phyloP scores from a whole-genome alignment of 1,284 basidiomycete species.

The Psilocybe mexicana region DNA sequence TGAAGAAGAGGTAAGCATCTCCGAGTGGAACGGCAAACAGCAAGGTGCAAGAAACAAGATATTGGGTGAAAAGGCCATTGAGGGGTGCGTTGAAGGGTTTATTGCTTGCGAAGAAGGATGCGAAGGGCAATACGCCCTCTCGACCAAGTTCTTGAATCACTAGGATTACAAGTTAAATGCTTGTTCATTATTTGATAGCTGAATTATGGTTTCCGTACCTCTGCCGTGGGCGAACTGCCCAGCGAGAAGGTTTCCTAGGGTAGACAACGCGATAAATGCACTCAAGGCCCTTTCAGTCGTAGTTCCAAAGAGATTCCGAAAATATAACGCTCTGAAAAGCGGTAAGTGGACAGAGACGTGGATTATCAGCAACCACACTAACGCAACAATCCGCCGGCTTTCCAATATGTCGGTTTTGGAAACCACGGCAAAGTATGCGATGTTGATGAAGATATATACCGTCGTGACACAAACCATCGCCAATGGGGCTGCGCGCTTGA shows the following conservation, averaged over 20 bases:
- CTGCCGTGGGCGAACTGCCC: conserved; percentile 64
- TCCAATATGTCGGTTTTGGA: conserved; percentile 62
- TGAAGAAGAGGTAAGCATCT: conserved; percentile 67
- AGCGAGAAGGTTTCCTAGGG: conserved; percentile 62
- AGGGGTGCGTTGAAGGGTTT: conserved; percentile 64
- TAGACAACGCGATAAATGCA: conserved; percentile 60
- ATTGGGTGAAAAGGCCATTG: conserved; percentile 58
- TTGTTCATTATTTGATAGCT: not conserved
- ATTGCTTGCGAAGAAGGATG: conserved; percentile 63
- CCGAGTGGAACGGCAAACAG: conserved; percentile 57
- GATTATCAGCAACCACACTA: conserved; percentile 24
- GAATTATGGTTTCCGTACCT: conserved; percentile 38
- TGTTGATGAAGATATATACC: conserved; percentile 62
- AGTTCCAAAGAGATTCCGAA: conserved; percentile 65
- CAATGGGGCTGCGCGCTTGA: conserved; percentile 65
- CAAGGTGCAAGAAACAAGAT: conserved; percentile 50
- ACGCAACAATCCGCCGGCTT: conserved; percentile 66
- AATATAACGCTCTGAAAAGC: conserved; percentile 57
- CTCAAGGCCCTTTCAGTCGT: conserved; percentile 57
- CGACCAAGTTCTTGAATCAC: conserved; percentile 72
- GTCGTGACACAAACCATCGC: conserved; percentile 56
- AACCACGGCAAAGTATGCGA: conserved; percentile 71
- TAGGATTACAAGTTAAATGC: conserved; percentile 23
- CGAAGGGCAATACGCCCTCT: conserved; percentile 63
- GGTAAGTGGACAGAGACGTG: not conserved